Conservation (phyloP, 345 rosid species). For the Camelina hispida region DNA sequence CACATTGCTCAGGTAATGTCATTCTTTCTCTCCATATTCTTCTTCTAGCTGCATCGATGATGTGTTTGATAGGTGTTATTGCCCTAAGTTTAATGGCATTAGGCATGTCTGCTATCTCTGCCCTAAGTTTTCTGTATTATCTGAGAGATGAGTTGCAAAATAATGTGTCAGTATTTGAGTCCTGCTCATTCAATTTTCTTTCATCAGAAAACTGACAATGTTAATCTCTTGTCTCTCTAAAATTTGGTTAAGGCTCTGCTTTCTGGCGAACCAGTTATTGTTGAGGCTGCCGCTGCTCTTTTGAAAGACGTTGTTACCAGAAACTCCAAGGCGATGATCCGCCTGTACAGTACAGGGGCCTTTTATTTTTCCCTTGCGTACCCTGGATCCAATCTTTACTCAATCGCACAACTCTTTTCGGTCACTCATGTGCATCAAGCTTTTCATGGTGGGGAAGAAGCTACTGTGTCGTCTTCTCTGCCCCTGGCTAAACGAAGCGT, state of each 20-base stretch:
- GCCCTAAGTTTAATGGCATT: slow-evolving; percentile 6
- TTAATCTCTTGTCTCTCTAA: slow-evolving; percentile 27
- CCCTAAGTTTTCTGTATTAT: slow-evolving; percentile 12
- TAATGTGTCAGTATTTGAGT: slow-evolving; percentile 20
- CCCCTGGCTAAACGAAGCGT: slow-evolving; percentile 98
- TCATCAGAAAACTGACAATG: background rate
- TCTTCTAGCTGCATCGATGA: slow-evolving; percentile 19
- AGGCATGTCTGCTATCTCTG: slow-evolving; percentile 11
- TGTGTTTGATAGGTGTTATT: slow-evolving; percentile 23
- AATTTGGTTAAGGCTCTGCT: slow-evolving; percentile 70
- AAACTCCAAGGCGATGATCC: slow-evolving; percentile 98
- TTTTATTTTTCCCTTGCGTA: slow-evolving; percentile 95
- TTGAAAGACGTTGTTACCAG: slow-evolving; percentile 93
- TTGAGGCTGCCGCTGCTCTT: slow-evolving; percentile 93
- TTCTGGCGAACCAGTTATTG: slow-evolving; percentile 96
- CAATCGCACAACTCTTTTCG: slow-evolving; percentile 90
- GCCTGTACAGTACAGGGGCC: slow-evolving; percentile 94
- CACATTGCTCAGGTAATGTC: slow-evolving; percentile 90
- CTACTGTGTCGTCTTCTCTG: slow-evolving; percentile 93
- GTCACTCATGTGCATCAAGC: slow-evolving; percentile 98
- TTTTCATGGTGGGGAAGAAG: slow-evolving; percentile 99
- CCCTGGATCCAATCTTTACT: slow-evolving; percentile 93
- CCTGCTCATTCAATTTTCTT: slow-evolving; percentile 1
- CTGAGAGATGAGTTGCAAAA: slow-evolving; percentile 11
- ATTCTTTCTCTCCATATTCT: background rate